Evolutionary conservation across 805 yeast genomes (phyloP), one percentile per base, ranked within the genome.

Genomic region (Metahyphopichia silvanorum): DNA sequence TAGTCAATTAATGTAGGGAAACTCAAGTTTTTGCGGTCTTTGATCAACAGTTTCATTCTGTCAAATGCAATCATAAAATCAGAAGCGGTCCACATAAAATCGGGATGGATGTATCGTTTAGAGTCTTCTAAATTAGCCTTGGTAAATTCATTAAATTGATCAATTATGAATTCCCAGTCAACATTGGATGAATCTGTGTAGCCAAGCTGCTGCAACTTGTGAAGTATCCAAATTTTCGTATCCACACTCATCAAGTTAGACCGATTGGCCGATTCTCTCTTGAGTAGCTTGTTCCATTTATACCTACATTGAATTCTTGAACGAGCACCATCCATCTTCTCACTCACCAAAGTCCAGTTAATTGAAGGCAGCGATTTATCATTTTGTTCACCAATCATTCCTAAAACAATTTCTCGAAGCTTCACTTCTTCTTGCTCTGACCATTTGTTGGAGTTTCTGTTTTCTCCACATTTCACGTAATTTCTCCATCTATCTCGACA

Each of bases 401-500:
- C 56, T 6, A 43, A 39, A 6, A 51, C 51, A 10, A 55, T 44
- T 27, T 49, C 38, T 27, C 71, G 70, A 39, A 89, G 63, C 32
- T 63, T 57, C 13, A 63, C 69, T 53, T 89, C 97, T 49, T 86
- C 96, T 21, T 74, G 77, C 1, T 57, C 51, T 0, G 82, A 65
- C 98, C 98, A 89, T 53, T 83, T 86, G 55, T 85, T 84, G 31
- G 76, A 72, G 6, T 79, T 77, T 42, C 97, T 69, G 34, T 76
- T 76, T 12, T 68, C 69, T 16, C 97, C 97, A 64, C 97, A 91
- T 57, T 89, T 89, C 41, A 89, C 84, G 53, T 89, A 91, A 55
- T 91, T 91, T 57, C 98, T 72, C 95, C 95, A 91, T 47, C 98
- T 71, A 56, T 91, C 98, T 46, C 98, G 74, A 57, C 97, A 89